These are phyloP conservation scores for Botrytis elliptica DNA, from an alignment of 2,329 filamentous ascomycete species.

Conservation along the genomic window DNA sequence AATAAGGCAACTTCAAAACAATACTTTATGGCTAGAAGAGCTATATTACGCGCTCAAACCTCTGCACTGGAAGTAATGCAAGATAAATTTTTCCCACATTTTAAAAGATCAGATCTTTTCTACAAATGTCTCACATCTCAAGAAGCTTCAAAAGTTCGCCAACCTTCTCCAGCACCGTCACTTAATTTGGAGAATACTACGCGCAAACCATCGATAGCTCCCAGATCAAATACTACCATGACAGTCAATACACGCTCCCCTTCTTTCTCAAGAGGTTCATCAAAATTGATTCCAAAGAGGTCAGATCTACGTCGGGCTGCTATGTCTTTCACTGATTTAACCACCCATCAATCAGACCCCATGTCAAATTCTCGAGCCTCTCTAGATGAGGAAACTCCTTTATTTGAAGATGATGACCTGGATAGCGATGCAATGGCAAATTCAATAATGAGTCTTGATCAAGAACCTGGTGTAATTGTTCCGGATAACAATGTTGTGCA, in stretches of 20 bases:
- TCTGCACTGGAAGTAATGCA: slow-evolving; percentile 82
- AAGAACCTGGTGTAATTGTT: slow-evolving; percentile 57
- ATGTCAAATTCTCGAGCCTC: slow-evolving; percentile 58
- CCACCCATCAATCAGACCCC: slow-evolving; percentile 41
- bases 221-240: slow-evolving; percentile 33
- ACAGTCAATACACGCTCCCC: slow-evolving; percentile 44
- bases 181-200: slow-evolving; percentile 42
- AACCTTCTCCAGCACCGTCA: slow-evolving; percentile 26
- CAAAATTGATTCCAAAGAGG: slow-evolving; percentile 45
- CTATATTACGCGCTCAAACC: slow-evolving; percentile 80
- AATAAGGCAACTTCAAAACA: slow-evolving; percentile 73
- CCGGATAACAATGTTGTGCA: slow-evolving; percentile 81
- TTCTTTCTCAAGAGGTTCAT: slow-evolving; percentile 48
- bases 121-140: slow-evolving; percentile 95
- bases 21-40: slow-evolving; percentile 78
- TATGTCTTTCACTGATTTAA: slow-evolving; percentile 60
- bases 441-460: slow-evolving; percentile 78
- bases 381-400: slow-evolving; percentile 61
- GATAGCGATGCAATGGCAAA: slow-evolving; percentile 68
- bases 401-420: slow-evolving; percentile 81
- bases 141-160: slow-evolving; percentile 54
- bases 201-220: slow-evolving; percentile 27
- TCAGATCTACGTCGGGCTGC: slow-evolving; percentile 59
- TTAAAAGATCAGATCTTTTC: slow-evolving; percentile 90
- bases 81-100: slow-evolving; percentile 73